Percentiles rank a stretch among this genome's conserved stretches.
These are phyloP conservation scores for Chimonanthus salicifolius DNA, from an alignment of 164 flowering plant species.

Conservation along the genomic window DNA sequence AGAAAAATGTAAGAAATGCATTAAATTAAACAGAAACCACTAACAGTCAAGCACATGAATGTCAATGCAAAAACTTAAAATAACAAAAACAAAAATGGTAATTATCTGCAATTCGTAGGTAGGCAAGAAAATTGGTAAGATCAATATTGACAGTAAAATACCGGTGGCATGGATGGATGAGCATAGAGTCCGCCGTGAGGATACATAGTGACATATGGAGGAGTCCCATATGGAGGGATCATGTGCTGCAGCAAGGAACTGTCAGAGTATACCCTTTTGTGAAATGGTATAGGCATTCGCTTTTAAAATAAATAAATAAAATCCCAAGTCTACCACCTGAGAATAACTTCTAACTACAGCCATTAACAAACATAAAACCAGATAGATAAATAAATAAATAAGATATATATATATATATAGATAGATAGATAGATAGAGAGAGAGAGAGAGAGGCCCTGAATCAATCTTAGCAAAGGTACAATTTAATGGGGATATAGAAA, in stretches of 20 bases:
- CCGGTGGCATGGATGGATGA: constrained; percentile 33
- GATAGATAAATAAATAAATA: too few relatives aligned
- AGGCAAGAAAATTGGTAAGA: neutral
- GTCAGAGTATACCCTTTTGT: constrained; percentile 1
- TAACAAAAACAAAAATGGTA: neutral
- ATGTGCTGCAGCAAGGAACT: constrained; percentile 26
- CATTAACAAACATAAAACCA: neutral
- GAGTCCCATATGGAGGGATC: constrained; percentile 33
- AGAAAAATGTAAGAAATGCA: constrained; percentile 5
- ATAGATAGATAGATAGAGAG: too few relatives aligned
- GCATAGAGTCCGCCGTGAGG: constrained; percentile 32
- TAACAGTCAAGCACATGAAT: neutral
- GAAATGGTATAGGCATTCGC: too few relatives aligned
- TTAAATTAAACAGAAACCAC: neutral
- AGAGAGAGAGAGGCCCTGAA: neutral
- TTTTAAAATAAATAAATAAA: too few relatives aligned
- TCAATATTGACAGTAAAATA: constrained; percentile 7
- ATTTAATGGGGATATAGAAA: too few relatives aligned
- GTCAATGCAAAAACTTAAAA: neutral
- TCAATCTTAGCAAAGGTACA: neutral
- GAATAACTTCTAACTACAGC: neutral
- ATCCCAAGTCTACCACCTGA: too few relatives aligned
- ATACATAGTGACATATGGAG: constrained; percentile 34
- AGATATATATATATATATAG: neutral
- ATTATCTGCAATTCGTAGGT: neutral